Conservation (phyloP, 2,329 filamentous ascomycete species). For the Kalmusia sp. region DNA sequence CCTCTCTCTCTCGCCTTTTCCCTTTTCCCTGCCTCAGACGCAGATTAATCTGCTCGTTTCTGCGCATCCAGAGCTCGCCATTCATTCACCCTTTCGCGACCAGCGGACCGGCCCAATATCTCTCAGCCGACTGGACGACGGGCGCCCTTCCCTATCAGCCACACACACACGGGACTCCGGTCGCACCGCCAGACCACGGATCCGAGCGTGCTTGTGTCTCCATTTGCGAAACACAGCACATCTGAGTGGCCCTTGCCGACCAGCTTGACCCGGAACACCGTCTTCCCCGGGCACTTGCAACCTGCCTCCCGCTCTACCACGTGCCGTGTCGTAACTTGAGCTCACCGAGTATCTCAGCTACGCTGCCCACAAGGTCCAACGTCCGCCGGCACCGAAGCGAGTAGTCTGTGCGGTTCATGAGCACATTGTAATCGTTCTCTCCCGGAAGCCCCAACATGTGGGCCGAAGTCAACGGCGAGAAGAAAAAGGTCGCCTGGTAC, state of each 20-base stretch:
- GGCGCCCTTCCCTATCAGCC: neutral
- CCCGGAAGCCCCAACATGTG: slow-evolving; percentile 60
- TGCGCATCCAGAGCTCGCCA: slow-evolving; percentile 13
- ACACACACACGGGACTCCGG: neutral
- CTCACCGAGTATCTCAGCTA: neutral
- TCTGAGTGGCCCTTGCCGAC: slow-evolving; percentile 2
- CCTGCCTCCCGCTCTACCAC: slow-evolving; percentile 27
- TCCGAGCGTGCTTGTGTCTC: neutral
- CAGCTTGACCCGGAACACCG: slow-evolving; percentile 3
- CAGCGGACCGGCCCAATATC: slow-evolving; percentile 13
- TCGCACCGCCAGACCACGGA: slow-evolving; percentile 6
- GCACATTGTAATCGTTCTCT: slow-evolving; percentile 35
- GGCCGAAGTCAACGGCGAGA: slow-evolving; percentile 68
- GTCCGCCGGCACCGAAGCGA: slow-evolving; percentile 8
- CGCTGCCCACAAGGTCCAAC: neutral
- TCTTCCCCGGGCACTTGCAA: neutral
- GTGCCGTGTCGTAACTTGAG: too few relatives aligned
- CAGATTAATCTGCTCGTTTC: slow-evolving; percentile 32
- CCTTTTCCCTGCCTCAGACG: slow-evolving; percentile 2
- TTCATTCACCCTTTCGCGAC: neutral
- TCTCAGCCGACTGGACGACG: neutral
- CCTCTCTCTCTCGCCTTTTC: slow-evolving; percentile 10
- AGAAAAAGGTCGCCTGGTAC: slow-evolving; percentile 80
- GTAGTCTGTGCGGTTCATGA: slow-evolving; percentile 28
- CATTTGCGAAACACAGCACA: slow-evolving; percentile 3